Conservation (phyloP, 345 rosid species). For the Sonneratia alba region DNA sequence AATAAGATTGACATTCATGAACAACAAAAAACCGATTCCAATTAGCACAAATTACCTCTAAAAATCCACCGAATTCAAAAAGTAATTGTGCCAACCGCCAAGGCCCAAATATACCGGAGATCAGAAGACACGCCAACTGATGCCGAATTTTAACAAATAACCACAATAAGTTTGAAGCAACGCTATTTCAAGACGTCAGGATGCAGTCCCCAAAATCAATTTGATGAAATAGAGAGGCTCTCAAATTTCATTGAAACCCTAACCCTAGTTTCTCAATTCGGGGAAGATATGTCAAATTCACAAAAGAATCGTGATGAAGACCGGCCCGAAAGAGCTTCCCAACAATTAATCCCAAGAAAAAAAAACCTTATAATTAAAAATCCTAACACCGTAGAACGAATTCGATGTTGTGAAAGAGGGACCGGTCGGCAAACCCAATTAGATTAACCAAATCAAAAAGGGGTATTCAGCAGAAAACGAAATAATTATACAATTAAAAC, state of each 20-base stretch:
- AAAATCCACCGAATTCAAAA: not conserved
- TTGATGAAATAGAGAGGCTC: not conserved
- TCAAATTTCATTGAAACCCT: slow-evolving; percentile 7
- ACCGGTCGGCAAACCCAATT: not conserved
- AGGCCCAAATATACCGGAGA: not conserved
- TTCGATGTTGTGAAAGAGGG: not conserved
- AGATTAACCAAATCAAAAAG: not conserved
- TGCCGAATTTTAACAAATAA: not conserved
- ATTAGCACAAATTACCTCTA: slow-evolving; percentile 1
- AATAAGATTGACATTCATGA: not conserved
- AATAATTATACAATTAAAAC: not conserved
- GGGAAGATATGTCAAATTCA: slow-evolving; percentile 10
- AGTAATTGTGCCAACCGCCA: too few species aligned
- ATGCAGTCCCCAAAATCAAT: slow-evolving; percentile 14
- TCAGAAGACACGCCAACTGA: not conserved
- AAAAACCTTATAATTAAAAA: not conserved
- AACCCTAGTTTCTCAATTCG: slow-evolving; percentile 29
- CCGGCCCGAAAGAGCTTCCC: not conserved
- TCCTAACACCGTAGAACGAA: not conserved
- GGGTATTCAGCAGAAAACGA: not conserved
- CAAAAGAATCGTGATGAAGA: not conserved
- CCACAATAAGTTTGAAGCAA: not conserved
- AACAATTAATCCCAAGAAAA: not conserved
- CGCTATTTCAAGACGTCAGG: not conserved
- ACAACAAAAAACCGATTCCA: not conserved